Conservation (phyloP, 2,329 filamentous ascomycete genomes). For the Fusarium vanettenii region DNA sequence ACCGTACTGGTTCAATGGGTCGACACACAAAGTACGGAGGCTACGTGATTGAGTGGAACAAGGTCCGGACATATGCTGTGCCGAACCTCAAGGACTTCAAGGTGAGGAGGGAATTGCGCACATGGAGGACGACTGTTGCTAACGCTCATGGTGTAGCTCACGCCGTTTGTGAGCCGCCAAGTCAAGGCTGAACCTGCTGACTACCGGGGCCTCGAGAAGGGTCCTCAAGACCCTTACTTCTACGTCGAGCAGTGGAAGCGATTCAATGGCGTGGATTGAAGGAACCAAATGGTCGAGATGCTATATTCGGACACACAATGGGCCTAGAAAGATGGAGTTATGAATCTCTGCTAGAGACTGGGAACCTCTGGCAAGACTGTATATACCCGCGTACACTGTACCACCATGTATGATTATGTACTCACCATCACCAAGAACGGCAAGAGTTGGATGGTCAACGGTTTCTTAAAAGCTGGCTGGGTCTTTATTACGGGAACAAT, state of each 20-base stretch:
- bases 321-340: slow-evolving; percentile 4
- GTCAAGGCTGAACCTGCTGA: slow-evolving; percentile 65
- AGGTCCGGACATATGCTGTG: slow-evolving; percentile 91
- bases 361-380: slow-evolving; percentile 39
- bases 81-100: slow-evolving; percentile 79
- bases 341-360: slow-evolving; percentile 15
- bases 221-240: slow-evolving; percentile 69
- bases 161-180: slow-evolving; percentile 78
- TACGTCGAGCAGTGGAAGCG: slow-evolving; percentile 76
- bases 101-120: slow-evolving; percentile 59
- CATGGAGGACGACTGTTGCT: slow-evolving; percentile 7
- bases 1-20: slow-evolving; percentile 88
- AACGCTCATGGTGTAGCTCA: slow-evolving; percentile 66
- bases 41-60: slow-evolving; percentile 85
- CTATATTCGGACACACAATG: not conserved
- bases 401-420: slow-evolving; percentile 47
- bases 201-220: slow-evolving; percentile 63
- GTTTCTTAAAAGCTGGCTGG: slow-evolving; percentile 7
- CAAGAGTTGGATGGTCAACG: slow-evolving; percentile 20
- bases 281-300: not conserved
- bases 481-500: not conserved
- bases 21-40: slow-evolving; percentile 84
- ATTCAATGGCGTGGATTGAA: slow-evolving; percentile 71
- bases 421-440: slow-evolving; percentile 15
- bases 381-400: slow-evolving; percentile 48